Evolutionary conservation across 2,329 filamentous ascomycete species (phyloP), one percentile per base, ranked within the genome.

Genomic region (Microdochium nivale): DNA sequence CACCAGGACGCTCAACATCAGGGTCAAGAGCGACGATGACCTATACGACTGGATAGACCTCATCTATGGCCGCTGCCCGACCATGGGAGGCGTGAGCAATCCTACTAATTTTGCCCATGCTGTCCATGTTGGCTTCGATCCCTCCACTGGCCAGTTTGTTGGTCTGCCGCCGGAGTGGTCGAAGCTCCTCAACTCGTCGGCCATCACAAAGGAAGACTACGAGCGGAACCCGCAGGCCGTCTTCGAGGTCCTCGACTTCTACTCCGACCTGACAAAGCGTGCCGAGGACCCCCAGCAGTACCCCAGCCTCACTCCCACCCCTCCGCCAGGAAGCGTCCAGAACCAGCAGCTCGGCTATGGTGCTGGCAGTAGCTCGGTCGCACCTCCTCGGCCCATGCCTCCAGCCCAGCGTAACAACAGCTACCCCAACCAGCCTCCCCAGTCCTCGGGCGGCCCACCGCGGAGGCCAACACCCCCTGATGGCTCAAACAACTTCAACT

Each of bases 11-110:
- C 81, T 96, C 50, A 90, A 94, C 57, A 94, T 96, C 67, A 90
- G 88, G 66, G 90, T 97, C 61, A 95, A 96, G 71, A 87, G 85
- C 52, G 94, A 99, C 63, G 92, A 96, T 64, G 94, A 99, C 60
- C 83, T 99, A 51, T 99, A 99, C 69, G 90, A 95, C 62, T 99
- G 94, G 94, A 96, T 97, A 63, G 94, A 99, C 69, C 89, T 91
- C 67, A 95, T 99, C 59, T 97, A 97, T 67, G 90, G 92, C 60
- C 87, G 92, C 57, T 97, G 92, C 68, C 94, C 94, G 19, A 92
- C 90, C 56, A 96, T 97, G 90, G 91, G 94, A 55, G 94, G 94
- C 60, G 94, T 99, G 52, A 96, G 92, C 72, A 96, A 97, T 69
- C 94, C 94, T 5, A 97, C 94, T 58, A 96, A 97, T 74, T 99